Conservation (phyloP, 176 grass and related monocot genomes). For the Neostapfia colusana region DNA sequence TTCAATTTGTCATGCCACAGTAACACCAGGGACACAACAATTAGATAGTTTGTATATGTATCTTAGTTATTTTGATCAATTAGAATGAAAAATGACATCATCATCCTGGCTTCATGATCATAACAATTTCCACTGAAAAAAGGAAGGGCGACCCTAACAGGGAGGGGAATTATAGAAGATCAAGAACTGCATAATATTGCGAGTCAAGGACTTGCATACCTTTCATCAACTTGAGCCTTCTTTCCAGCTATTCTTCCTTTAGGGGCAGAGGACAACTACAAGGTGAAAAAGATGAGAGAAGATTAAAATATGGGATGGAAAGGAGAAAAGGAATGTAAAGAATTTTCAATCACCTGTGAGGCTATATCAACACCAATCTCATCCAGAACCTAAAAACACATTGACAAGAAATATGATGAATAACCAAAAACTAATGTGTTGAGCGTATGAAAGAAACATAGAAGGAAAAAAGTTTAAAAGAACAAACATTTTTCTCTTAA, state of each 20-base stretch:
- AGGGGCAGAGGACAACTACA: conserved; percentile 84
- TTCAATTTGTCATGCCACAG: neutral
- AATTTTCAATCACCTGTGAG: conserved; percentile 68
- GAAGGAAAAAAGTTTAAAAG: conserved; percentile 6
- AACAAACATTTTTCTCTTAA: conserved; percentile 1
- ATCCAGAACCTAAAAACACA: conserved; percentile 83
- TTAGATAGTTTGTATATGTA: neutral
- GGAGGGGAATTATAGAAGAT: neutral
- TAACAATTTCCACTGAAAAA: conserved; percentile 22
- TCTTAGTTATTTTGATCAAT: conserved; percentile 19
- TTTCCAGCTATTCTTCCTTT: conserved; percentile 87
- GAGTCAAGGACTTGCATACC: conserved; percentile 44
- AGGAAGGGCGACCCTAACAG: neutral
- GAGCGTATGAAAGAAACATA: neutral
- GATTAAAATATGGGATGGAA: conserved; percentile 18
- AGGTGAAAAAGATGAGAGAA: conserved; percentile 19
- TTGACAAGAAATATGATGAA: conserved; percentile 37
- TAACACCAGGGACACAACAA: neutral
- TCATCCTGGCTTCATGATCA: neutral
- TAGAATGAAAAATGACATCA: neutral
- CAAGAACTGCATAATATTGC: neutral
- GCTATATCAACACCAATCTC: conserved; percentile 95
- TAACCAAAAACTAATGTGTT: conserved; percentile 1
- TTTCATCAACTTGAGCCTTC: conserved; percentile 70
- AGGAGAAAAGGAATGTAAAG: conserved; percentile 18